Percentiles rank a stretch among this genome's conserved stretches.
Conservation (phyloP, 495 filamentous ascomycete species). For the Hypoxylon rickii region DNA sequence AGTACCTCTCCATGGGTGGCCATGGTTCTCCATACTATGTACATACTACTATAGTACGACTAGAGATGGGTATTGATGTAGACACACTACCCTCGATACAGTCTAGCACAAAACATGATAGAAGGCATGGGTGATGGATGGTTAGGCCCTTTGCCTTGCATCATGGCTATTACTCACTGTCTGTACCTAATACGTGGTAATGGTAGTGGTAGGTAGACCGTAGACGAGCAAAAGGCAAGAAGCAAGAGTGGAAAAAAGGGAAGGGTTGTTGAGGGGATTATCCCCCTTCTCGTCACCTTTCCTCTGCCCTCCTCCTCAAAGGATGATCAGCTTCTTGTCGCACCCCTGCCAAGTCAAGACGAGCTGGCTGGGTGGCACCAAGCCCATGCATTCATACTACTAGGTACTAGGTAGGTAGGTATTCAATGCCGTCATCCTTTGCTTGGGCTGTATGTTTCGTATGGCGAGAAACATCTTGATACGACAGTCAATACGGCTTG, state of each 20-base stretch:
- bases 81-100: constrained; percentile 31
- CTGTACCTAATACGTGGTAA: too few relatives aligned
- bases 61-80: constrained; percentile 16
- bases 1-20: too few relatives aligned
- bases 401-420: background rate
- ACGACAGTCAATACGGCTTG: constrained; percentile 27
- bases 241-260: background rate
- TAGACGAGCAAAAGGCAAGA: constrained; percentile 14
- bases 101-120: constrained; percentile 23
- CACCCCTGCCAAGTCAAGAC: constrained; percentile 29
- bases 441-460: constrained; percentile 3
- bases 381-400: too few relatives aligned
- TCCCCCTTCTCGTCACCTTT: background rate
- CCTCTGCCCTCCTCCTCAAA: constrained; percentile 1
- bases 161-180: too few relatives aligned
- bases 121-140: constrained; percentile 19
- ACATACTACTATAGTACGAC: background rate
- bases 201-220: too few relatives aligned
- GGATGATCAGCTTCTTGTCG: constrained; percentile 28
- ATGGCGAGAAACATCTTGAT: constrained; percentile 2
- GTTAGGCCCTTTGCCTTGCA: constrained; percentile 1
- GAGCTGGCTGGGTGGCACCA: constrained; percentile 15
- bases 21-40: too few relatives aligned
- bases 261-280: constrained; percentile 31
- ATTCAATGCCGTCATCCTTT: constrained; percentile 10